A percentile compares a stretch with the other conserved stretches of the same genome.
Conservation (phyloP, 805 yeast species). For the Kregervanrija pseudodelftensis region DNA sequence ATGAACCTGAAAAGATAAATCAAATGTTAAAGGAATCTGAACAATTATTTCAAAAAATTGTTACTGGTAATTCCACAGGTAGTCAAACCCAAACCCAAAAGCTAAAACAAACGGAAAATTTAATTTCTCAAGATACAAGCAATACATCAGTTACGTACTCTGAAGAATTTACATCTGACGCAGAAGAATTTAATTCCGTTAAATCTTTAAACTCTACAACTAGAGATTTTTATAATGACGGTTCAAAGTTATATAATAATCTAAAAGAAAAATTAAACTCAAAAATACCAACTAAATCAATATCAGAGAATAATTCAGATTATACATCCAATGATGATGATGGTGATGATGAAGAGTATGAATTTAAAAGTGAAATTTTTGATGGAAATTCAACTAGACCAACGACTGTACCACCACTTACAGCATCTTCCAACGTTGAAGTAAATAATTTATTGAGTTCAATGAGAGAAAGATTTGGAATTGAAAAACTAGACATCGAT, state of each 20-base stretch:
- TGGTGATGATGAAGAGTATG: neutral
- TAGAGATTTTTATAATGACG: conserved; percentile 18
- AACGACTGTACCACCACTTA: too few species aligned
- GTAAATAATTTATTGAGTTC: too few species aligned
- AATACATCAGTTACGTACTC: conserved; percentile 16
- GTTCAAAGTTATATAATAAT: conserved; percentile 21
- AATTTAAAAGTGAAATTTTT: too few species aligned
- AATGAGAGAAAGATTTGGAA: too few species aligned
- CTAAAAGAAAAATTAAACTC: conserved; percentile 15
- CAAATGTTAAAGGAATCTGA: conserved; percentile 6
- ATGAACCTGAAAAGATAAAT: neutral
- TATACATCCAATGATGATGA: conserved; percentile 18
- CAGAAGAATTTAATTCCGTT: conserved; percentile 19
- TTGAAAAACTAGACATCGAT: neutral
- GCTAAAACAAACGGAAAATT: conserved; percentile 8
- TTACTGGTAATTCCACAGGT: conserved; percentile 3
- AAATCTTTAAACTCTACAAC: conserved; percentile 14
- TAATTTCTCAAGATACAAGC: neutral
- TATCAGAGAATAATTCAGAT: conserved; percentile 14
- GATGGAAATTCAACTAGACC: too few species aligned
- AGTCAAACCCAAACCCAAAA: neutral
- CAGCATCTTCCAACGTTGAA: too few species aligned
- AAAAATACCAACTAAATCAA: conserved; percentile 5
- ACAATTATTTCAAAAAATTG: conserved; percentile 4
- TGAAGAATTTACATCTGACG: conserved; percentile 24